phyloP scores from a whole-genome alignment of 2,329 filamentous ascomycete species.

The Fusarium bactridioides region DNA sequence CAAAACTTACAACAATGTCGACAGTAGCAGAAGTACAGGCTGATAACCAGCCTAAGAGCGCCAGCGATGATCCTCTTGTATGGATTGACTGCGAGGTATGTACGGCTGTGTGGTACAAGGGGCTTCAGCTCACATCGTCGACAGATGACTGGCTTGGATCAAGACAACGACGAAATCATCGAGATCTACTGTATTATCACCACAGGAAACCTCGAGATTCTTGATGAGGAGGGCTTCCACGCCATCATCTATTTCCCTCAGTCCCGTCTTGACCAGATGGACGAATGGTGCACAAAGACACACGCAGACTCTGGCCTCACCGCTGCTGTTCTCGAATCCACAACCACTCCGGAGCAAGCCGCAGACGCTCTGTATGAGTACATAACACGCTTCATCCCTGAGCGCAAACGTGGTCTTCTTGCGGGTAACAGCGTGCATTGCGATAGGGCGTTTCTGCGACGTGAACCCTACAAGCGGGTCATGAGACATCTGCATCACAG shows the following conservation, averaged over 20 bases:
- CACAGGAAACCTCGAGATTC: conserved; percentile 75
- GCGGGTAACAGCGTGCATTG: conserved; percentile 95
- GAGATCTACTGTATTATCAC: conserved; percentile 95
- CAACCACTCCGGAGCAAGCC: conserved; percentile 74
- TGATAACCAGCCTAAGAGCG: conserved; percentile 37
- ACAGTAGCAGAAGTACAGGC: conserved; percentile 14
- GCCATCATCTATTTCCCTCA: conserved; percentile 77
- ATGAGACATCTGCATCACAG: conserved; percentile 85
- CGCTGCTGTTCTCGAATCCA: conserved; percentile 75
- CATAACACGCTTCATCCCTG: conserved; percentile 75
- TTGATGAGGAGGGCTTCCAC: conserved; percentile 83
- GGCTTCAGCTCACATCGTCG: conserved; percentile 16
- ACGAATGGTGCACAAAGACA: conserved; percentile 85
- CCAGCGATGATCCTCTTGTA: conserved; percentile 69
- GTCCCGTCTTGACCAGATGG: conserved; percentile 78
- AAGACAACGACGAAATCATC: conserved; percentile 82
- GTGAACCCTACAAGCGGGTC: conserved; percentile 76
- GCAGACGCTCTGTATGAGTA: conserved; percentile 79
- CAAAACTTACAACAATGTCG: conserved; percentile 20
- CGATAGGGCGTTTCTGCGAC: conserved; percentile 81
- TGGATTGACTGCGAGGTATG: conserved; percentile 78
- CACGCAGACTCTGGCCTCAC: conserved; percentile 86
- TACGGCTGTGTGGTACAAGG: conserved; percentile 5
- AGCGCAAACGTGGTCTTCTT: conserved; percentile 72
- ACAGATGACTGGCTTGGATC: conserved; percentile 84